phyloP scores from a whole-genome alignment of 306 rosid species.

The Carpinus fangiana region DNA sequence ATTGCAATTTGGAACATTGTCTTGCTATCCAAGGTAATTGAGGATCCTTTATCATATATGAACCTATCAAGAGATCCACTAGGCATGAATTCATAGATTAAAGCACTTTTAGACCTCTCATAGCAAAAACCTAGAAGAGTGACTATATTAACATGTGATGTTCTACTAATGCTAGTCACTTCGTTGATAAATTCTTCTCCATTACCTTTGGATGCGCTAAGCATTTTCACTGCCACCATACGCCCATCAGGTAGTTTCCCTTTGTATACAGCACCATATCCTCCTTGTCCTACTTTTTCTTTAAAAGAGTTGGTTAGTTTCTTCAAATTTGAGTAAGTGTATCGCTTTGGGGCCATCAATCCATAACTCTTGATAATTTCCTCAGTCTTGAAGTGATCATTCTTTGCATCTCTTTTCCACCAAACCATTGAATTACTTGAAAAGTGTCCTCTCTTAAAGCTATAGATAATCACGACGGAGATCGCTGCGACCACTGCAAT shows the following conservation, averaged over 20 bases:
- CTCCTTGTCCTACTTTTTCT: constrained; percentile 8
- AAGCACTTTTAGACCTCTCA: background rate
- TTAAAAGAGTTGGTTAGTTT: constrained; percentile 4
- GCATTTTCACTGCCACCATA: background rate
- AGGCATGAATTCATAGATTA: constrained; percentile 6
- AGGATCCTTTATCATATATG: background rate
- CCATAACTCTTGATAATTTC: background rate
- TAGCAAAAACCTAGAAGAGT: background rate
- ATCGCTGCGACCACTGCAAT: no score
- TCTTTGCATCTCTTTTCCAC: background rate
- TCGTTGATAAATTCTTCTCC: constrained; percentile 12
- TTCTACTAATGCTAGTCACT: background rate
- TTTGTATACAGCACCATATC: background rate
- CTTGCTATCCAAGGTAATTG: background rate
- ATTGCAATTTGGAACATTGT: background rate
- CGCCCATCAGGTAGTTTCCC: constrained; percentile 3
- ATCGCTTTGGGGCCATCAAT: background rate
- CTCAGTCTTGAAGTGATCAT: background rate
- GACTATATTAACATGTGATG: constrained; percentile 4
- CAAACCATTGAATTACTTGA: background rate
- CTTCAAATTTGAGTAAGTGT: background rate
- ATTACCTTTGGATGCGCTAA: background rate
- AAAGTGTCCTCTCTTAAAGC: background rate
- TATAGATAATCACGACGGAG: background rate
- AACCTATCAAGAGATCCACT: constrained; percentile 7